These are phyloP conservation scores for Globisporangium cylindrosporum DNA, from an alignment of 352 stramenopile species.

Conservation along the genomic window DNA sequence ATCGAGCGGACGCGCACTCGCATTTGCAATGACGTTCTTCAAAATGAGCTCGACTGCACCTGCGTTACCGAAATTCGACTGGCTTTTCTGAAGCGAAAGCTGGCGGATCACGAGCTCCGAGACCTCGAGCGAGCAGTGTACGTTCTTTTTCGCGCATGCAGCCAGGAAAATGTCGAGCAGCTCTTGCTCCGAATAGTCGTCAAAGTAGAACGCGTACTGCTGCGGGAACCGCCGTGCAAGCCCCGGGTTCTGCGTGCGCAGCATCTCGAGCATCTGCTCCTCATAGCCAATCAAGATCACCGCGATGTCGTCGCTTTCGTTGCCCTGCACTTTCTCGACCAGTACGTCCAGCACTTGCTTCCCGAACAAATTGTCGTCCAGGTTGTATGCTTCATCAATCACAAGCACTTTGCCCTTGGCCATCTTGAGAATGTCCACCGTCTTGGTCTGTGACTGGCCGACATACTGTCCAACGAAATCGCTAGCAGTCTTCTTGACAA, in stretches of 20 bases:
- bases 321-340: slow-evolving; percentile 90
- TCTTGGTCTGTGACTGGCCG: slow-evolving; percentile 89
- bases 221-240: slow-evolving; percentile 83
- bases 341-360: slow-evolving; percentile 86
- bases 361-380: slow-evolving; percentile 67
- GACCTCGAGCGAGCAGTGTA: slow-evolving; percentile 50
- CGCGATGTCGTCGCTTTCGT: slow-evolving; percentile 86
- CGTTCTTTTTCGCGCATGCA: slow-evolving; percentile 46
- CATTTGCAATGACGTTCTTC: slow-evolving; percentile 68
- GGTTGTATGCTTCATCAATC: slow-evolving; percentile 93
- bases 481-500: slow-evolving; percentile 84
- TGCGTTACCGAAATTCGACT: slow-evolving; percentile 90
- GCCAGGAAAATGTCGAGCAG: slow-evolving; percentile 72
- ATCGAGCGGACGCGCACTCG: slow-evolving; percentile 43
- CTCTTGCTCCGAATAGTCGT: slow-evolving; percentile 89
- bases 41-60: slow-evolving; percentile 84
- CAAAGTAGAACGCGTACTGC: slow-evolving; percentile 90
- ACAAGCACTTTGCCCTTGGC: slow-evolving; percentile 89
- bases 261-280: slow-evolving; percentile 89
- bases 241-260: slow-evolving; percentile 87
- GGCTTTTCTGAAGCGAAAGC: slow-evolving; percentile 61
- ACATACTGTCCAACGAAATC: slow-evolving; percentile 85
- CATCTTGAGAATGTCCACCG: slow-evolving; percentile 72
- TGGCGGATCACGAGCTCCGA: slow-evolving; percentile 51
- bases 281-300: slow-evolving; percentile 92